Conservation (phyloP, 140 eudicot species). For the Eryngium alpinum region DNA sequence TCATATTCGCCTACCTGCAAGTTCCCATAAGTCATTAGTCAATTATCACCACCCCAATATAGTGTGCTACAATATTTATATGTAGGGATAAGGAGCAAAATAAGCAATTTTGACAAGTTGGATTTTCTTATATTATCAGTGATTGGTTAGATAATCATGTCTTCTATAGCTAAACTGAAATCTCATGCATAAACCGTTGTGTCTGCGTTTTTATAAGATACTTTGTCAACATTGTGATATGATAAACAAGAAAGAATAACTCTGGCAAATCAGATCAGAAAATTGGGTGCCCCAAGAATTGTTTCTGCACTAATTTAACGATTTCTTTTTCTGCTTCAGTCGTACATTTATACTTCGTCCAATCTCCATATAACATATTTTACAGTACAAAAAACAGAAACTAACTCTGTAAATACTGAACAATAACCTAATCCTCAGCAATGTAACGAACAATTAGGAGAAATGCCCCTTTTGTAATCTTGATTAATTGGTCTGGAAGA, state of each 20-base stretch:
- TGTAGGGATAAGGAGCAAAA: too few species aligned
- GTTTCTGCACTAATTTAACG: neutral
- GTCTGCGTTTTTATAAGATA: neutral
- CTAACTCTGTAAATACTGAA: neutral
- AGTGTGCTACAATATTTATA: neutral
- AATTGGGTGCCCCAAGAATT: neutral
- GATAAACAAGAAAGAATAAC: neutral
- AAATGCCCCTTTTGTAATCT: too few species aligned
- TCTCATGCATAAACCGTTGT: neutral
- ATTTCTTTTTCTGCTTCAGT: too few species aligned
- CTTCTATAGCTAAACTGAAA: neutral
- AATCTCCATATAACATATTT: neutral
- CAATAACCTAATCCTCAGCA: neutral
- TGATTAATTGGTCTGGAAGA: too few species aligned
- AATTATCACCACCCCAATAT: neutral
- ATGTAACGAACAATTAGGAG: neutral
- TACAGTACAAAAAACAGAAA: neutral
- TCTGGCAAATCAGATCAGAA: neutral
- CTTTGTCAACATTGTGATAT: too few species aligned
- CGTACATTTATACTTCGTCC: too few species aligned
- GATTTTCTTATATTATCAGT: neutral
- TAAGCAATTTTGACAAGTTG: neutral
- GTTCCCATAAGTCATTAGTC: neutral
- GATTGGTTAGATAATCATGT: neutral
- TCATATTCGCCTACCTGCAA: slow-evolving; percentile 77